Conservation (phyloP, 2,329 filamentous ascomycete genomes). For the Pseudophaeomoniella oleicola region DNA sequence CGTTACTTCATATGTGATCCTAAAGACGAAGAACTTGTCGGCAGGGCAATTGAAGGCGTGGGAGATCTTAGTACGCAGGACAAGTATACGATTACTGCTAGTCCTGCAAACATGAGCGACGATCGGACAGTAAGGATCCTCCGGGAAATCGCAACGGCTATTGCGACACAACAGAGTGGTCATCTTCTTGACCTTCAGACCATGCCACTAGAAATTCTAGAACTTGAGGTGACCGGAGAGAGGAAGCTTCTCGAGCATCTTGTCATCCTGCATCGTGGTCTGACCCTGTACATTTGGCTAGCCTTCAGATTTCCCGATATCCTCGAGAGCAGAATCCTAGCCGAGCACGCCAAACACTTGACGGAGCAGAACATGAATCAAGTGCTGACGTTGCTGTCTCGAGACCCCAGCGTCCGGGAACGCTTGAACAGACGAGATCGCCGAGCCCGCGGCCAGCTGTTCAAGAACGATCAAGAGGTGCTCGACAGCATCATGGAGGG, state of each 20-base stretch:
- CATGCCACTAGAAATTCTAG: conserved; percentile 60
- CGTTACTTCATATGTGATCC: conserved; percentile 59
- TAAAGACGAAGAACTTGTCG: conserved; percentile 47
- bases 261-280: conserved; percentile 64
- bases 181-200: conserved; percentile 55
- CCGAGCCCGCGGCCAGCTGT: background rate
- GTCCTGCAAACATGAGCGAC: conserved; percentile 50
- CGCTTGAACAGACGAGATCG: conserved; percentile 18
- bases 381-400: conserved; percentile 43
- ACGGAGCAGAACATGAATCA: conserved; percentile 63
- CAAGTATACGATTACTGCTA: conserved; percentile 58
- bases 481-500: too few species aligned
- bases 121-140: conserved; percentile 8
- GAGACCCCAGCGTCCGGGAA: conserved; percentile 24
- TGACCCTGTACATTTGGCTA: conserved; percentile 86
- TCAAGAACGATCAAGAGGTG: too few species aligned
- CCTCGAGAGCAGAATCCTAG: conserved; percentile 60
- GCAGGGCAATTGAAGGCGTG: conserved; percentile 61
- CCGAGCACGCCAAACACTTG: conserved; percentile 62
- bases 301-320: conserved; percentile 76
- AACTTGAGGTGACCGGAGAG: conserved; percentile 31
- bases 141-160: conserved; percentile 44
- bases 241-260: conserved; percentile 50
- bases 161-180: conserved; percentile 53
- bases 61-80: conserved; percentile 55